Base-by-base conservation (phyloP, 1,284 basidiomycete species). In the Cutaneotrichosporon cavernicola region DNA sequence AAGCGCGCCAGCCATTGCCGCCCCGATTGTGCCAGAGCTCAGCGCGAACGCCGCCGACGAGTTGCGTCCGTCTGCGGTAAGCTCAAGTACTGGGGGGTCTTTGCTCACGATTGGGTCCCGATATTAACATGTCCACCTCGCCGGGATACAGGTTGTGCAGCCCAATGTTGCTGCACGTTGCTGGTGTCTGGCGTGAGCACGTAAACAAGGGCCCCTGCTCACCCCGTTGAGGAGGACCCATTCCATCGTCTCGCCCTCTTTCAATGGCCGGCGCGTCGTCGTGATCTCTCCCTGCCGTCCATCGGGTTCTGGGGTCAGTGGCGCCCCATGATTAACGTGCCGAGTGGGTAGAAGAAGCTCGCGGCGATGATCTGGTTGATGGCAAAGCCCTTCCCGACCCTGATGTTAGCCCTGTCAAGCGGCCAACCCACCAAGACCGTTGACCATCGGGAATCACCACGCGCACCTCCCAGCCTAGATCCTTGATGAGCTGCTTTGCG, bases 181-280 rank as follows among this genome's bases (percentile, higher is more conserved):
- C 92, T 2, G 92, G 91, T 13, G 92, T 93, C 90, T 92, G 70
- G 21, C 18, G 62, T 69, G 38, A 70, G 68, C 47, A 38, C 5
- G 16, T 36, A 40, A 5, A n/a, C 10, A 34, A 10, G 22, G 2
- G 49, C 49, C 13, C 4, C 26, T 51, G 72, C 87, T 72, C 79
- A 93, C 92, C 16, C 90, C 90, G 66, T 92, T 89, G 2, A 96
- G 81, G 18, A 97, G 84, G 64, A 96, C 86, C 92, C 92, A 96
- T 81, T 94, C 91, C 55, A 86, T 90, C 51, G 88, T 81, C 81
- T 93, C 90, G 38, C 87, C 88, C 21, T 88, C 85, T 72, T 87
- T 85, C 62, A 93, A 73, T 14, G 89, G 87, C 61, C 92, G 83
- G 21, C 89, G 84, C 36, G 73, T 73, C 13, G 82, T 77, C 16